Base-by-base conservation (phyloP, 257 asterid species). In the Solanum phureja region DNA sequence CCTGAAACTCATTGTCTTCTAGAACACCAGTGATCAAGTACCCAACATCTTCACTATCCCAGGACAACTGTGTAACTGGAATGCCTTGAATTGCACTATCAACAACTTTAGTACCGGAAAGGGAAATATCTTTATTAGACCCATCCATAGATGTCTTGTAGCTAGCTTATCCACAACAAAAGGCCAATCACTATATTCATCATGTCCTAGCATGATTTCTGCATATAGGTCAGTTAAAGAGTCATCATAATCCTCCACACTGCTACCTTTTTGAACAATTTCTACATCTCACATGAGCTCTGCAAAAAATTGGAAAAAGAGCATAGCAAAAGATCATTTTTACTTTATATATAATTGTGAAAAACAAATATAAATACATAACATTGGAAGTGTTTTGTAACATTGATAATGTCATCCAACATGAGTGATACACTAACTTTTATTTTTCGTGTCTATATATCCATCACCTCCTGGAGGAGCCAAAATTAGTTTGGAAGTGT, bases 251-350 rank as follows among this genome's bases (percentile, higher is more conserved):
- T 44, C 90, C 73, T 44, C 62, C 12, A 83, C 62, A 84, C 38
- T 31, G 66, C 86, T 29, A 69, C 38, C 38, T 29, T 19, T 16
- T 69, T 69, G 38, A 84, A 68, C 83, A n/a, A 23, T 81, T 86
- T 89, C 90, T n/a, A 83, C 92, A 82, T 34, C 86, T 84, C 89
- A 8, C 33, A 62, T 62, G 31, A 4, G 16, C 31, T 23, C 16
- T 62, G 31, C 11, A 10, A n/a, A 62, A 62, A 10, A 10, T 9
- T 97, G 96, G 19, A 94, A 93, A 91, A 83, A 87, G 71, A 89
- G 58, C 85, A 86, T 89, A 42, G 74, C 12, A 49, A 83, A 68
- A 14, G 87, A 68, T 19, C 74, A 83, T 82, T 60, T 44, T 84
- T 10, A 27, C 35, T 86, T 69, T 42, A 74, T 66, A 21, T 58